A percentile compares a stretch with the other conserved stretches of the same genome.
These are phyloP conservation scores for Gastrolobium bilobum DNA, from an alignment of 306 rosid genomes.

Conservation along the genomic window DNA sequence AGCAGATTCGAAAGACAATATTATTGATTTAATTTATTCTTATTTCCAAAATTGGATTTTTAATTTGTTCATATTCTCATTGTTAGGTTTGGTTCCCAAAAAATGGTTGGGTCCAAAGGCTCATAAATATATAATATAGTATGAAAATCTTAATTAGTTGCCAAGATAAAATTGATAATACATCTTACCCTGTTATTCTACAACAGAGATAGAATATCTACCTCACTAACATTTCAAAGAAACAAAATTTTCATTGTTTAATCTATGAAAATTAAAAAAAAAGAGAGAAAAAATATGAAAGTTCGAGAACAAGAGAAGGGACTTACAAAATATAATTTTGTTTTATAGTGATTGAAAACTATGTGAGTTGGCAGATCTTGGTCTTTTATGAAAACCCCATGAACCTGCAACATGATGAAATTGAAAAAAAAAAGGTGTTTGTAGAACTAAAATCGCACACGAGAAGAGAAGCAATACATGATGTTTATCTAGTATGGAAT, in stretches of 20 bases:
- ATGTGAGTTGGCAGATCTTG: no score
- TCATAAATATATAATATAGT: not conserved
- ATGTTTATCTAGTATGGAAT: no score
- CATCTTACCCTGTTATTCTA: not conserved
- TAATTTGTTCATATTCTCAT: not conserved
- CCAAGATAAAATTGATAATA: not conserved
- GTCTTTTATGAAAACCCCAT: no score
- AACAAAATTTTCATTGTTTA: not conserved
- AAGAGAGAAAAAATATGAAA: not conserved
- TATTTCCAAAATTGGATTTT: no score
- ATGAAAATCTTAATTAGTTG: not conserved
- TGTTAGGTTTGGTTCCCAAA: not conserved
- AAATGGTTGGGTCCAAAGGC: not conserved
- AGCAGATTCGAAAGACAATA: not conserved
- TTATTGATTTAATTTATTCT: no score
- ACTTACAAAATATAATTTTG: no score
- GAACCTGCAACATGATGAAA: no score
- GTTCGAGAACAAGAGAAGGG: no score
- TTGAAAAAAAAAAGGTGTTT: no score
- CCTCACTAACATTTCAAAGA: not conserved
- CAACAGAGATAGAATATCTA: not conserved
- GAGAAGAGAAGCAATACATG: no score
- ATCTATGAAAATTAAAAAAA: not conserved
- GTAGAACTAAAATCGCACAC: no score
- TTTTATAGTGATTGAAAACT: no score